Evolutionary conservation across 1,139 yeast genomes (phyloP).

Genomic region (Blastobotrys illinoisensis): DNA sequence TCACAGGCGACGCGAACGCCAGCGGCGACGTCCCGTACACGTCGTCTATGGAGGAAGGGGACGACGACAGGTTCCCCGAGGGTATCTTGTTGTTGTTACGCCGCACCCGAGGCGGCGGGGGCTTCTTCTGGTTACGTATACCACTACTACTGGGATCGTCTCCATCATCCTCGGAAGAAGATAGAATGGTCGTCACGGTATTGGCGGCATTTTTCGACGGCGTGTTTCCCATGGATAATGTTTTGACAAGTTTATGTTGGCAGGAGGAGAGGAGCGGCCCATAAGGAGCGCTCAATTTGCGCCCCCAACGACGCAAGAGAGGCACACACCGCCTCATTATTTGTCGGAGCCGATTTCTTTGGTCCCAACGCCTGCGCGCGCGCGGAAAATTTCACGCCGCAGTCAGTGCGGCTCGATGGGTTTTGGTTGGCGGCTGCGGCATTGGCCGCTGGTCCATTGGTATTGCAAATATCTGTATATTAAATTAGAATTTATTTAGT

Average conservation of each 20-base stretch:
- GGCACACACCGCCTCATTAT: not conserved
- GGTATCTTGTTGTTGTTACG: not conserved
- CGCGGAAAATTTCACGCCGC: not conserved
- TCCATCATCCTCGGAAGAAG: constrained; percentile 22
- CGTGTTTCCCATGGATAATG: constrained; percentile 29
- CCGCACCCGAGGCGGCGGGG: constrained; percentile 1
- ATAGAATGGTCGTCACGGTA: constrained; percentile 17
- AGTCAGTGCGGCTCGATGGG: not conserved
- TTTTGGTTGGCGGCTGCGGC: no score
- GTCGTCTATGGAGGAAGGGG: not conserved
- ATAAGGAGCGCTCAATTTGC: not conserved
- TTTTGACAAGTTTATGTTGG: not conserved
- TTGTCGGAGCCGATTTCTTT: not conserved
- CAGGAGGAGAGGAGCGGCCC: not conserved
- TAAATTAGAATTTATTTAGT: no score
- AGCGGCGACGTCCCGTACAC: not conserved
- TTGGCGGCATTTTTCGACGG: constrained; percentile 29
- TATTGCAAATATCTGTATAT: no score
- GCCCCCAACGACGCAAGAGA: not conserved
- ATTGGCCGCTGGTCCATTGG: no score
- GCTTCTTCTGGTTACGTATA: constrained; percentile 12
- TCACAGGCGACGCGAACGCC: not conserved
- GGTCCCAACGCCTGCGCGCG: not conserved
- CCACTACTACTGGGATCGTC: constrained; percentile 28
- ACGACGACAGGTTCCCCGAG: not conserved